phyloP scores from a whole-genome alignment of 225 moss, liverwort and hornwort genomes.

The Sphagnum contortum region DNA sequence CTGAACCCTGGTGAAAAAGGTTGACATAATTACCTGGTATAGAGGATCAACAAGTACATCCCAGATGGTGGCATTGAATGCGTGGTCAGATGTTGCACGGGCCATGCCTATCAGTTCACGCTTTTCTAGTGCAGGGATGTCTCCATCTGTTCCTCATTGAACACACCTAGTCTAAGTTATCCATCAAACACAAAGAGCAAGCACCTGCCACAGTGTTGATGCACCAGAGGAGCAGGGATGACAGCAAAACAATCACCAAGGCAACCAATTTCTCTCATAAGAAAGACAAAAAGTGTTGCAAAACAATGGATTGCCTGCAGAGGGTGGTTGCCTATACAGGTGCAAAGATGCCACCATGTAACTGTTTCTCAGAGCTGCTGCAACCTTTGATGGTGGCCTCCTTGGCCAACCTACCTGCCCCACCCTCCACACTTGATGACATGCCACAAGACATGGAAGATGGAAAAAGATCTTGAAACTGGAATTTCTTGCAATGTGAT shows the following conservation, averaged over 20 bases:
- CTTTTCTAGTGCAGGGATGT: conserved; percentile 39
- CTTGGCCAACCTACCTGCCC: conserved; percentile 97
- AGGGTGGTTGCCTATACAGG: conserved; percentile 45
- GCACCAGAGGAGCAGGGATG: too few species aligned
- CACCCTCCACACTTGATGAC: conserved; percentile 2
- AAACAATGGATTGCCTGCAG: conserved; percentile 25
- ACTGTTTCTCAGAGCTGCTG: conserved; percentile 92
- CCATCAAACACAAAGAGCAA: too few species aligned
- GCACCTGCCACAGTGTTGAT: too few species aligned
- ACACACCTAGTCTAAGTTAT: too few species aligned
- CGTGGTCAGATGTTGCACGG: conserved; percentile 97
- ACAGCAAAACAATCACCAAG: too few species aligned
- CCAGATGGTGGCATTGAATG: conserved; percentile 99
- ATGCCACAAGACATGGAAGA: neutral
- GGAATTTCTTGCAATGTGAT: too few species aligned
- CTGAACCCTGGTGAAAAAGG: too few species aligned
- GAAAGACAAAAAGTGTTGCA: too few species aligned
- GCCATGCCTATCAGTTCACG: conserved; percentile 99
- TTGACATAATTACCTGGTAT: conserved; percentile 51
- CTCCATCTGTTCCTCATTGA: conserved; percentile 34
- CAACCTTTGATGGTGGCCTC: conserved; percentile 94
- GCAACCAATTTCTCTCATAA: too few species aligned
- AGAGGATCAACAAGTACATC: conserved; percentile 96
- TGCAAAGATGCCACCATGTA: conserved; percentile 96
- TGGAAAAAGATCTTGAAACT: too few species aligned